Evolutionary conservation across 2,329 filamentous ascomycete genomes (phyloP).

Genomic region (Aspergillus melleus): DNA sequence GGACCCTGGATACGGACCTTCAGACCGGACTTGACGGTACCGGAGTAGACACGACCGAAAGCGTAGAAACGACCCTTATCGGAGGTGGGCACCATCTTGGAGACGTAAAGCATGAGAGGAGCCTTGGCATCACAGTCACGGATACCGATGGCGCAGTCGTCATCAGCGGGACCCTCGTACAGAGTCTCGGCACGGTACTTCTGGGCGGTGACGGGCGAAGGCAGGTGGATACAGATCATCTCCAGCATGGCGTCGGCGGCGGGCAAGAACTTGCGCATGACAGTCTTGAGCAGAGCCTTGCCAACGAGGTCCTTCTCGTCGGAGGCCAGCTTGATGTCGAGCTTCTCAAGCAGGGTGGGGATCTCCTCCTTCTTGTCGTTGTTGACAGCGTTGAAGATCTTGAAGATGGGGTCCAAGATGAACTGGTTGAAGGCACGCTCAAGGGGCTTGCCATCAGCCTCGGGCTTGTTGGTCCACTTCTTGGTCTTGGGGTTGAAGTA

Average conservation of each 20-base stretch:
- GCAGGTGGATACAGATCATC: conserved; percentile 99
- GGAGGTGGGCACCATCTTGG: conserved; percentile 99
- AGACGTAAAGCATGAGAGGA: conserved; percentile 99
- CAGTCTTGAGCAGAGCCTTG: conserved; percentile 95
- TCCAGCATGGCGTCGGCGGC: conserved; percentile 97
- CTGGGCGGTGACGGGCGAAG: conserved; percentile 93
- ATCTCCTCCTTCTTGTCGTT: conserved; percentile 98
- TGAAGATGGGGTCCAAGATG: conserved; percentile 99
- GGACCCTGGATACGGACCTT: conserved; percentile 99
- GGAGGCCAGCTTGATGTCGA: conserved; percentile 81
- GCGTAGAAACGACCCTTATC: conserved; percentile 99
- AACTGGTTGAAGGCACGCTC: conserved; percentile 99
- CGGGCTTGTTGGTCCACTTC: conserved; percentile 94
- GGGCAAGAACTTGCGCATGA: conserved; percentile 99
- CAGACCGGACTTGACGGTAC: conserved; percentile 94
- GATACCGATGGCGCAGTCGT: conserved; percentile 92
- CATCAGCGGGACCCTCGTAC: conserved; percentile 95
- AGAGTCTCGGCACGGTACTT: conserved; percentile 97
- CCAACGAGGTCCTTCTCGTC: conserved; percentile 94
- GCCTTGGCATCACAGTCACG: conserved; percentile 97
- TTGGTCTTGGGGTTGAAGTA: conserved; percentile 99
- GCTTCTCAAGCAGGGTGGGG: conserved; percentile 80
- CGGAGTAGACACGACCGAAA: conserved; percentile 99
- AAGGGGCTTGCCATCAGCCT: conserved; percentile 79
- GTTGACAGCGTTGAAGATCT: conserved; percentile 94